Base-by-base conservation (phyloP, 129 eudicot genomes). In the Apium graveolens region DNA sequence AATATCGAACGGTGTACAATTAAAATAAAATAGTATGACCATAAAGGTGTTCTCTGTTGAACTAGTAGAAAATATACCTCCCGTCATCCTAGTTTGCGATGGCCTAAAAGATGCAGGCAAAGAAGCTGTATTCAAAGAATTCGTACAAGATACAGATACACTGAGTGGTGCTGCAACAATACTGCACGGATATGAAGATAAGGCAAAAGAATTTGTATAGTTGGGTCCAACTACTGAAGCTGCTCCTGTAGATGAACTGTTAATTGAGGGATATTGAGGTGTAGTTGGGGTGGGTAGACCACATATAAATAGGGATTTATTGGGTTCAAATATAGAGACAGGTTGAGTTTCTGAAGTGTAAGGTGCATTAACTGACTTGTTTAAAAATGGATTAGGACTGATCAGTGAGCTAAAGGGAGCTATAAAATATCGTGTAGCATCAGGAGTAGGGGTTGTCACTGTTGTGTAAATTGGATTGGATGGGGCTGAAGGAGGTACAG, bases 181-280 rank as follows among this genome's bases (percentile, higher is more conserved):
- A 46, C 79, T n/a, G 75, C 81, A 83, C 70, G 79, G 79, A 17
- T 68, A 65, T 29, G 88, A 53, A 55, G 84, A 35, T 14, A 63
- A 35, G 8, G 66, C 65, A 10, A n/a, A 78, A 48, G 77, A 65
- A 51, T 21, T 51, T 5, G 73, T 32, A 31, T 34, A 68, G 41
- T 18, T 37, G 29, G 14, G 75, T 38, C 45, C 45, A 70, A 3
- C 7, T 37, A 70, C 3, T 8, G 46, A 38, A 34, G 46, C 27
- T 35, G 75, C 41, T 71, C 34, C 75, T 39, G 75, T 32, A 7
- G 35, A 71, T 38, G 75, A 71, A 71, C 32, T n/a, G 49, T 9
- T 38, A 41, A 3, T 11, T 71, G 75, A 24, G 18, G 75, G 49
- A 71, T n/a, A 71, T 24, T 43, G 43, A 21, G 49, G 26, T 71